Evolutionary conservation across 1,139 yeast genomes (phyloP), one percentile per base, ranked within the genome.

Genomic region (Zygosaccharomyces sapae): DNA sequence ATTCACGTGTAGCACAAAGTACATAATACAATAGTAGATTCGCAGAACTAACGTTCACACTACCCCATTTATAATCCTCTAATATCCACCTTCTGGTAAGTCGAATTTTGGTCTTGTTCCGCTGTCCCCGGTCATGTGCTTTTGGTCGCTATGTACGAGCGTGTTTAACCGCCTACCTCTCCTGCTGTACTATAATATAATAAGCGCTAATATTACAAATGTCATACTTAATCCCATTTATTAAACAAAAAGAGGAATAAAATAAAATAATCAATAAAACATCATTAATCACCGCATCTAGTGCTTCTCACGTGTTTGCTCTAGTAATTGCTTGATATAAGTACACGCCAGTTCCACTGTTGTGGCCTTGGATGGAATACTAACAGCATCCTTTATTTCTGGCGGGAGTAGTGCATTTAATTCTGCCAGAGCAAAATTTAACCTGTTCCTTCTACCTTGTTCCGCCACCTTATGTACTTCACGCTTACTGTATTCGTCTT

Each of bases 381-480:
- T 55, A 1, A 81, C 80, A 33, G 78, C 77, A 41, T 75, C 78
- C 54, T 79, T 83, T 58, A 82, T 70, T 16, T 68, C 64, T 12
- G 81, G 79, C 0, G 95, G 95, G 22, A 92, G 75, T 53, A 88
- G 69, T 8, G 72, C 61, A 3, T 84, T 83, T 48, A 92, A 70
- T 43, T 87, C 95, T 42, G 79, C 80, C 18, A 92, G 81, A 0
- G 97, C 97, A 49, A 73, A 70, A 66, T 92, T 92, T 83, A 92
- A 84, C 55, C 98, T 74, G 65, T 90, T 89, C 58, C 98, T 77
- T 50, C 98, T 75, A 8, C 96, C 97, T 67, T 92, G 97, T 68
- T 92, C 98, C 0, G 98, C 97, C 24, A 87, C 74, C 63, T 92
- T 90, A 67, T 92, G 98, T 22, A 86, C 82, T 4, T 92, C 85